Conservation (phyloP, 495 filamentous ascomycete species). For the Umbilicaria muhlenbergii region DNA sequence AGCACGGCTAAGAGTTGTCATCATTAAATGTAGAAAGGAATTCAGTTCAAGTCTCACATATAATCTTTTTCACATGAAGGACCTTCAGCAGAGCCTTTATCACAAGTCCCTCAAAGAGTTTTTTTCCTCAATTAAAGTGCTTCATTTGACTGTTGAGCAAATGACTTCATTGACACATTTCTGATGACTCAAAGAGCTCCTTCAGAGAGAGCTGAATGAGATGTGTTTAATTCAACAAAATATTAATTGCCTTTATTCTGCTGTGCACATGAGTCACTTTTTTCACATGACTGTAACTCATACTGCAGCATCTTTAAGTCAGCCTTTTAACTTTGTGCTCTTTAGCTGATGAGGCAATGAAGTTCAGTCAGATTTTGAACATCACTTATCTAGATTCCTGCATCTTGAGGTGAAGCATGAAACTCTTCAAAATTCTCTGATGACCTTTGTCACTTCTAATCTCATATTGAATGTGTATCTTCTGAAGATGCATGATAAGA, state of each 20-base stretch:
- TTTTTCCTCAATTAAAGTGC: constrained; percentile 12
- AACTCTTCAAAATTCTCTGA: not conserved
- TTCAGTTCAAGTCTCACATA: not conserved
- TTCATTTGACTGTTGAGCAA: constrained; percentile 9
- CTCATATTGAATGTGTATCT: not conserved
- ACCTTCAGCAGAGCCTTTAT: constrained; percentile 6
- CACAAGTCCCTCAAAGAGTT: constrained; percentile 6
- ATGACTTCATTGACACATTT: constrained; percentile 8
- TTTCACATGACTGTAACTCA: not conserved
- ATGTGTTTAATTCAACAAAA: not conserved
- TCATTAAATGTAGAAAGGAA: constrained; percentile 4
- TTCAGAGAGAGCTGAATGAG: not conserved
- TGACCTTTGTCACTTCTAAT: not conserved
- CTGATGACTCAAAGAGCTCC: constrained; percentile 6
- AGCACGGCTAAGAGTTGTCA: constrained; percentile 9
- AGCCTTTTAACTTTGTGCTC: not conserved
- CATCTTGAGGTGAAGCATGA: not conserved
- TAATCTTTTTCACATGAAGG: constrained; percentile 5
- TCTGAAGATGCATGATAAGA: not conserved
- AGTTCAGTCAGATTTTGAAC: no score
- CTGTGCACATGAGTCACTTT: not conserved
- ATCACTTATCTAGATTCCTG: no score
- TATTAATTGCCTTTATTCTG: not conserved
- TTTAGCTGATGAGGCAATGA: no score
- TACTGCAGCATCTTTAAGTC: not conserved